Evolutionary conservation across 768 basidiomycete species (phyloP), one percentile per base, ranked within the genome.

Genomic region (Calvatia gigantea): DNA sequence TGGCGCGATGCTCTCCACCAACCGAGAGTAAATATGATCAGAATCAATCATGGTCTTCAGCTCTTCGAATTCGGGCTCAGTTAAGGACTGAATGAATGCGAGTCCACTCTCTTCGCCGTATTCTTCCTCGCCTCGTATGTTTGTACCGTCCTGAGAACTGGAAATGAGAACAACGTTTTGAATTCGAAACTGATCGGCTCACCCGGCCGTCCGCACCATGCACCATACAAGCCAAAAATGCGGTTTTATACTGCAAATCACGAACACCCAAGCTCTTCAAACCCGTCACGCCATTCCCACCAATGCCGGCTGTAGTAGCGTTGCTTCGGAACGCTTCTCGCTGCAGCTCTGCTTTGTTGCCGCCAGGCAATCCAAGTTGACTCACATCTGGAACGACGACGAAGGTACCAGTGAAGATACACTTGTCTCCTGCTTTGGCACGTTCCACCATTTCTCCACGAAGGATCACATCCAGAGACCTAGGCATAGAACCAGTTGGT

Each of bases 401-500:
- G 73, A 99, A 98, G 0, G 93, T 91, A 17, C 97, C 97, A 4
- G 93, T 97, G 69, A 99, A 98, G 47, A 96, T 89, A 67, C 94
- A 97, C 70, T 97, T 98, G 71, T 99, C 97, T 63, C 97, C 97
- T 1, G 97, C 97, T 69, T 99, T 99, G 11, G 96, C 96, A n/a
- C 93, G 85, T 69, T 99, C 97, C 33, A 99, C 97, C 61, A 98
- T 83, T 65, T 98, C 97, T 3, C 88, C 87, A 27, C 97, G 88
- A 6, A 98, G 83, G 60, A 98, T 92, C 39, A 98, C 96, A 67
- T 98, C 96, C 55, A 98, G 75, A 25, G 94, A 96, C 29, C 96
- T 87, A 27, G 97, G 97, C 97, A 98, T 99, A 2, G 89, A 92
- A 1, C 97, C 97, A 0, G 96, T 98, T 1, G 97, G 97, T 55